phyloP scores from a whole-genome alignment of 192 early-diverging fungal genomes.

The Coemansia reversa region DNA sequence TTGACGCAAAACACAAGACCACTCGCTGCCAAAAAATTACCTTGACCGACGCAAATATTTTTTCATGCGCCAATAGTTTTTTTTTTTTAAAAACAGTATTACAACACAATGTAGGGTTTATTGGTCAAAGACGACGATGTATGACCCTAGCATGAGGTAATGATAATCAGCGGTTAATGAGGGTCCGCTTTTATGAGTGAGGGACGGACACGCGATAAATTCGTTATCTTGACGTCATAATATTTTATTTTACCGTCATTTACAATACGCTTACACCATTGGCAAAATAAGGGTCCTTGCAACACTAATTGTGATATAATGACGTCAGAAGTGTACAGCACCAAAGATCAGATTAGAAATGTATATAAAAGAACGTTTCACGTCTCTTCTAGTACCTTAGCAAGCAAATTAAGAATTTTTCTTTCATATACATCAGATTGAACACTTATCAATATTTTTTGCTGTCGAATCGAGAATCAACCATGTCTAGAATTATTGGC shows the following conservation, averaged over 20 bases:
- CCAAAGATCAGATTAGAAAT: not conserved
- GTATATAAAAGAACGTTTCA: not conserved
- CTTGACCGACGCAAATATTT: no score
- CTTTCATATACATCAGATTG: not conserved
- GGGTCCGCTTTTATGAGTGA: not conserved
- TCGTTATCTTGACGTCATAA: not conserved
- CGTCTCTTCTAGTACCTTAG: not conserved
- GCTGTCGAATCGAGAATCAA: not conserved
- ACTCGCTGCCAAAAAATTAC: no score
- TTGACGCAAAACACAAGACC: no score
- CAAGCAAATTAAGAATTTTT: not conserved
- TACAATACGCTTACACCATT: not conserved
- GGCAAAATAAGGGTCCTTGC: not conserved
- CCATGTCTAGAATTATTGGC: not conserved
- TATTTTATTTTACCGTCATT: not conserved
- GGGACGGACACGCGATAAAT: not conserved
- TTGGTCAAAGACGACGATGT: no score
- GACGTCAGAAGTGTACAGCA: not conserved
- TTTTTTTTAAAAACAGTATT: no score
- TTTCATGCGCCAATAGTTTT: no score
- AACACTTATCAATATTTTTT: not conserved
- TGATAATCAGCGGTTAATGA: not conserved
- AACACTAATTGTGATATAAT: not conserved
- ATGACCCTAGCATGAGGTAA: no score
- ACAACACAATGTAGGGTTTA: no score